Base-by-base conservation (phyloP, 2,329 filamentous ascomycete species). In the Aspergillus fumigatus region DNA sequence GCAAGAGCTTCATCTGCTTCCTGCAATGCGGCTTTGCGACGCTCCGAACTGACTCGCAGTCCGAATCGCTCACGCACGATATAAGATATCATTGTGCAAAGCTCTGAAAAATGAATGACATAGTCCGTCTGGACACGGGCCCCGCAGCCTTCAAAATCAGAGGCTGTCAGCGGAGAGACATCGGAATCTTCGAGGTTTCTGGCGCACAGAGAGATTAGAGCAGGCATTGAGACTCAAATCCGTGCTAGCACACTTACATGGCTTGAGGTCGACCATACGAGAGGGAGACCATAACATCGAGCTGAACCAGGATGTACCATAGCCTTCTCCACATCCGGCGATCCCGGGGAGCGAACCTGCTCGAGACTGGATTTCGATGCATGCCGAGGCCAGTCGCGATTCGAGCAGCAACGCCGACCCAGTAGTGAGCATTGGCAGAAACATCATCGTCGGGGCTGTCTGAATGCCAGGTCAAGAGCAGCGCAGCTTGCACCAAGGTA, bases 401-500 rank as follows among this genome's bases (percentile, higher is more conserved):
- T 4, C 81, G 75, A 19, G 75, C 75, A 4, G 80, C 82, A 3
- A 81, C 73, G 2, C 82, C 82, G 6, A 83, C 73, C 81, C 81
- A 84, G 57, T 77, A 72, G 59, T 75, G 82, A 17, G 79, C 77
- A 60, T 84, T 83, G 41, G 80, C 78, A 4, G 80, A 71, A 6
- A 83, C 78, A 64, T 83, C 80, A 59, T 84, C 82, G 25, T 80
- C 79, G 14, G 79, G 77, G 8, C 67, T 69, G 50, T 84, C 80
- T 1, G 80, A 79, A 59, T 82, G 79, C 82, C 82, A 84, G 2
- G 80, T 83, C 52, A 84, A 62, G 1, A 84, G 73, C 23, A 84
- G 68, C 1, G 81, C 80, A 3, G 78, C 78, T 65, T 84, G 82
- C n/a, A 84, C 74, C 51, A 83, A 73, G 32, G 77, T 75, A 58